A percentile compares a stretch with the other conserved stretches of the same genome.
phyloP scores from a whole-genome alignment of 2,329 filamentous ascomycete genomes.

The Aspergillus sp. region DNA sequence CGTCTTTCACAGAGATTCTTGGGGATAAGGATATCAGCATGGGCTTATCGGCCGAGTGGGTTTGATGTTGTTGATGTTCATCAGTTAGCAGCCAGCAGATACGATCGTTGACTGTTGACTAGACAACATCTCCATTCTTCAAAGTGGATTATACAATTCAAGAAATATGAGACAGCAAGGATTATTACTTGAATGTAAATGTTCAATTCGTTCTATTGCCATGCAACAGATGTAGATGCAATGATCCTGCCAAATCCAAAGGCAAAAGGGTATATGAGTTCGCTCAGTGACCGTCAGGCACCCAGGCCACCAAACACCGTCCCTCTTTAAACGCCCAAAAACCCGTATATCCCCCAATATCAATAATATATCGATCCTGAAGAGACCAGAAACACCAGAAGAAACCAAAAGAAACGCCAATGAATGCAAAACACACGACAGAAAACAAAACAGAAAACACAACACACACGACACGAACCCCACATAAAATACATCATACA shows the following conservation, averaged over 20 bases:
- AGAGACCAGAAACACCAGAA: conserved; percentile 12
- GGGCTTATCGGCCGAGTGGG: too few species aligned
- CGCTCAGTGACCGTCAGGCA: conserved; percentile 3
- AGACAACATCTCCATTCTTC: too few species aligned
- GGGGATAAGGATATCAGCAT: neutral
- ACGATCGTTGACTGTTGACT: too few species aligned
- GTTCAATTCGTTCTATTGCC: too few species aligned
- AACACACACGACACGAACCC: conserved; percentile 19
- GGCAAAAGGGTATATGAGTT: neutral
- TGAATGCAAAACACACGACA: conserved; percentile 8
- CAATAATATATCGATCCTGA: conserved; percentile 4
- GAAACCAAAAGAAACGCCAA: conserved; percentile 4
- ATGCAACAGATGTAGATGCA: neutral
- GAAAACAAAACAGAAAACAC: conserved; percentile 15
- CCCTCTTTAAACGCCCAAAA: conserved; percentile 1
- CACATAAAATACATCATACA: conserved; percentile 19
- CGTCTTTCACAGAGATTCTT: neutral
- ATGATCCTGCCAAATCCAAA: neutral
- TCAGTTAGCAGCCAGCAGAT: too few species aligned
- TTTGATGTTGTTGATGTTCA: too few species aligned
- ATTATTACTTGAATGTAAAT: too few species aligned
- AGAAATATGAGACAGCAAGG: too few species aligned
- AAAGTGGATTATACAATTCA: too few species aligned
- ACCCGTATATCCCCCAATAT: neutral
- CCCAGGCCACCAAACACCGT: conserved; percentile 2